Evolutionary conservation across 345 rosid species (phyloP).

Genomic region (Eucalyptus cladocalyx): DNA sequence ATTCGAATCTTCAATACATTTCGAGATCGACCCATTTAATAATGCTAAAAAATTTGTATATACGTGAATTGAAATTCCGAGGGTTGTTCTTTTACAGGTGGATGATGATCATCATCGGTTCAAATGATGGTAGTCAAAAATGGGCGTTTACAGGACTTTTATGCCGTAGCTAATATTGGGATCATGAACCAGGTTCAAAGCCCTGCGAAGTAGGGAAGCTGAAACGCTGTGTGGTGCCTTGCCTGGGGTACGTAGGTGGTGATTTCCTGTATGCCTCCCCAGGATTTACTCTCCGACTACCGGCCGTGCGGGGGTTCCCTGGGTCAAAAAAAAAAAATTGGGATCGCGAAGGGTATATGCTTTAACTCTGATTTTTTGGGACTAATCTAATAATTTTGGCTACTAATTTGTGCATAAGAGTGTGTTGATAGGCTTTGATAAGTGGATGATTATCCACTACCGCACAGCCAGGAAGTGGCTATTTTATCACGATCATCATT

Average conservation of each 20-base stretch:
- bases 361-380: neutral
- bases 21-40: neutral
- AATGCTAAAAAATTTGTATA: neutral
- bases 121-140: neutral
- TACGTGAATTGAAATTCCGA: neutral
- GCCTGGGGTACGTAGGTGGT: too few relatives aligned
- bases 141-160: neutral
- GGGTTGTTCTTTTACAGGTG: neutral
- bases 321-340: too few relatives aligned
- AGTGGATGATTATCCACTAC: neutral
- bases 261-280: too few relatives aligned
- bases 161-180: neutral
- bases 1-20: neutral
- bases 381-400: neutral
- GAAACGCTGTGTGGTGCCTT: too few relatives aligned
- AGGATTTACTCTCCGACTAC: too few relatives aligned
- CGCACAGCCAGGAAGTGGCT: neutral
- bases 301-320: too few relatives aligned
- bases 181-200: too few relatives aligned
- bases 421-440: neutral
- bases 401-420: neutral
- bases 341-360: neutral
- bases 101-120: neutral
- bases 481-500: neutral
- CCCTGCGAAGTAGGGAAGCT: too few relatives aligned